These are phyloP conservation scores for Remersonia thermophila DNA, from an alignment of 2,329 filamentous ascomycete genomes.

Conservation along the genomic window DNA sequence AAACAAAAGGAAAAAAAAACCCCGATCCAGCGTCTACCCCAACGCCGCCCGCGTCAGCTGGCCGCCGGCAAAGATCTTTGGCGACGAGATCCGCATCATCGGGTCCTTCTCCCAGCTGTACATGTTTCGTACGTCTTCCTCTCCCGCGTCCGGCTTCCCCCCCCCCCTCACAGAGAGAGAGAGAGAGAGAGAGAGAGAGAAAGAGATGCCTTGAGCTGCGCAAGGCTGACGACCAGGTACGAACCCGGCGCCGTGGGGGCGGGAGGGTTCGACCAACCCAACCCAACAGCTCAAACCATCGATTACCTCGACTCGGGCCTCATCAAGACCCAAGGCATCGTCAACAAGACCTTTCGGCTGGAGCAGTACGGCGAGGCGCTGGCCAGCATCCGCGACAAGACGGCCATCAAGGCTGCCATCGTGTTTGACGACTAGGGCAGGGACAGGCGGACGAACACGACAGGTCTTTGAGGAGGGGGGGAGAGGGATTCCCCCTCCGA, in stretches of 20 bases:
- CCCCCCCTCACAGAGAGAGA: too few species aligned
- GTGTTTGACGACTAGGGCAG: conserved; percentile 18
- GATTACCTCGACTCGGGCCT: conserved; percentile 46
- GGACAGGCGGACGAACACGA: too few species aligned
- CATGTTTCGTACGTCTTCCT: conserved; percentile 46
- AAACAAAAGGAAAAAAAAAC: not conserved
- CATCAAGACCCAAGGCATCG: conserved; percentile 53
- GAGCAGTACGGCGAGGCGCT: conserved; percentile 61
- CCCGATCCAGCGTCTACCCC: conserved; percentile 45
- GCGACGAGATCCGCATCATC: conserved; percentile 57
- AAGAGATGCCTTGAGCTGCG: too few species aligned
- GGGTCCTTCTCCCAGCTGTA: conserved; percentile 63
- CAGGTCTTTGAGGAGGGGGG: too few species aligned
- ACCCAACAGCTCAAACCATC: conserved; percentile 30
- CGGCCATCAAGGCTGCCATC: conserved; percentile 62
- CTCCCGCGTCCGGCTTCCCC: not conserved
- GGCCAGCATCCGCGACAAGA: conserved; percentile 59
- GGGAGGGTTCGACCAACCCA: too few species aligned
- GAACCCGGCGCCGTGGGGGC: too few species aligned
- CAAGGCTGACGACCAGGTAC: too few species aligned
- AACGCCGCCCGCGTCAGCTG: conserved; percentile 50
- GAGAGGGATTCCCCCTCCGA: too few species aligned
- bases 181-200: too few species aligned
- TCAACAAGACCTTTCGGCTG: conserved; percentile 62
- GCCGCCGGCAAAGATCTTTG: conserved; percentile 60